Conservation (phyloP, 2,329 filamentous ascomycete genomes). For the Neofusicoccum laricinum region DNA sequence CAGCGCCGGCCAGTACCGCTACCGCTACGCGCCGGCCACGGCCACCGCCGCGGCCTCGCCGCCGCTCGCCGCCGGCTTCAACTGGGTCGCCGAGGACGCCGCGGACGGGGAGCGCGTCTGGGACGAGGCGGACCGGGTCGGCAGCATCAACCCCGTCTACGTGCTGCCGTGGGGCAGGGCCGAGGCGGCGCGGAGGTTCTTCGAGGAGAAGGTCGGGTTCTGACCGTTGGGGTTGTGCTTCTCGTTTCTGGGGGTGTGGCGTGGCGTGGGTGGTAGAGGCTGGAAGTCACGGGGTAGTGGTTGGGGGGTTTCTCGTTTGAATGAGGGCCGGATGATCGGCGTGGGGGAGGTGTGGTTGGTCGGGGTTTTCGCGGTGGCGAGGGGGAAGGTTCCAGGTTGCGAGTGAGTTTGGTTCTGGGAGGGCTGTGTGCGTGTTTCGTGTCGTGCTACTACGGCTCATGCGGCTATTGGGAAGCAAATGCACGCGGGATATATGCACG, state of each 20-base stretch:
- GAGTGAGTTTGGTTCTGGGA: not conserved
- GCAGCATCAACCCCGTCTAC: conserved; percentile 77
- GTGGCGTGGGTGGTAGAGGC: too few relatives aligned
- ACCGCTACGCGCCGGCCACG: conserved; percentile 41
- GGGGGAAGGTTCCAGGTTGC: too few relatives aligned
- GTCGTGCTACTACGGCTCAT: not conserved
- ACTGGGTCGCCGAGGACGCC: conserved; percentile 47
- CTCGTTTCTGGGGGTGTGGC: too few relatives aligned
- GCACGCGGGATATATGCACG: not conserved
- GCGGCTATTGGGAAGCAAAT: not conserved
- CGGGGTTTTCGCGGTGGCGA: too few relatives aligned
- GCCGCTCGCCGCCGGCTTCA: conserved; percentile 40
- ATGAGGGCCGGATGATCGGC: too few relatives aligned
- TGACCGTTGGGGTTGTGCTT: conserved; percentile 30
- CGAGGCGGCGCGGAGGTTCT: conserved; percentile 64
- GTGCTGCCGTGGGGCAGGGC: conserved; percentile 72
- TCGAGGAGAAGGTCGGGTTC: conserved; percentile 57
- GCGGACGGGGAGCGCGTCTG: conserved; percentile 53
- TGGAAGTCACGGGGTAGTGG: too few relatives aligned
- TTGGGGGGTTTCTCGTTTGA: too few relatives aligned
- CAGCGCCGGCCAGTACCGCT: conserved; percentile 72
- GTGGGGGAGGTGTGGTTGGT: too few relatives aligned
- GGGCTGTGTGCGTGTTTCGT: not conserved
- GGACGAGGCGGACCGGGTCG: conserved; percentile 67
- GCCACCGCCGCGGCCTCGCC: conserved; percentile 25